Conservation (phyloP, 2,329 filamentous ascomycete genomes). For the Aspergillus terreus region DNA sequence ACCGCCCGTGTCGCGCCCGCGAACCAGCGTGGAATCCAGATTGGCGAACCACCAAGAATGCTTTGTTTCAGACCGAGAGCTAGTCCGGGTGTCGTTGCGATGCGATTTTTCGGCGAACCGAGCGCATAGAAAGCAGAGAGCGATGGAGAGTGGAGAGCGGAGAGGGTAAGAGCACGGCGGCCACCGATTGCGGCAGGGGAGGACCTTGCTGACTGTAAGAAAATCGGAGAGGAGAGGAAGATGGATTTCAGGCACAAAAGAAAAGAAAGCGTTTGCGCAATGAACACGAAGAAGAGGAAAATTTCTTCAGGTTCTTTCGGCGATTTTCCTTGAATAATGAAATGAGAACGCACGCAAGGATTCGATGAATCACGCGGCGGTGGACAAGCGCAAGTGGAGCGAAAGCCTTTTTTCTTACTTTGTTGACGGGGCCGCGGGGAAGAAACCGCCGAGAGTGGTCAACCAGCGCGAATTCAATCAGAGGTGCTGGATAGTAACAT, state of each 20-base stretch:
- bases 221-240: not conserved
- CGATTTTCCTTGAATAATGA: not conserved
- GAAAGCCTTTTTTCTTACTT: slow-evolving; percentile 3
- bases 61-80: not conserved
- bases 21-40: slow-evolving; percentile 12
- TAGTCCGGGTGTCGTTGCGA: slow-evolving; percentile 9
- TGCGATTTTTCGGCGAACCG: slow-evolving; percentile 7
- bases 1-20: slow-evolving; percentile 10
- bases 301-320: too few species aligned
- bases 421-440: slow-evolving; percentile 9
- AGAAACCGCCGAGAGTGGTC: not conserved
- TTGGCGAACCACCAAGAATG: slow-evolving; percentile 5
- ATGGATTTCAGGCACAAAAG: slow-evolving; percentile 3
- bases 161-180: not conserved
- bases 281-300: too few species aligned
- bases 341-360: not conserved
- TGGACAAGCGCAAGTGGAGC: slow-evolving; percentile 8
- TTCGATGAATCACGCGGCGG: not conserved
- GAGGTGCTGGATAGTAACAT: not conserved
- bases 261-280: not conserved
- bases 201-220: not conserved
- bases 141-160: not conserved
- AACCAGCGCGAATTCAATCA: not conserved
- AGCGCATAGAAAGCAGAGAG: slow-evolving; percentile 15
- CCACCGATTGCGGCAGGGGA: not conserved